Evolutionary conservation across 2,329 filamentous ascomycete species (phyloP), one percentile per base, ranked within the genome.

Genomic region (Madurella mycetomatis): DNA sequence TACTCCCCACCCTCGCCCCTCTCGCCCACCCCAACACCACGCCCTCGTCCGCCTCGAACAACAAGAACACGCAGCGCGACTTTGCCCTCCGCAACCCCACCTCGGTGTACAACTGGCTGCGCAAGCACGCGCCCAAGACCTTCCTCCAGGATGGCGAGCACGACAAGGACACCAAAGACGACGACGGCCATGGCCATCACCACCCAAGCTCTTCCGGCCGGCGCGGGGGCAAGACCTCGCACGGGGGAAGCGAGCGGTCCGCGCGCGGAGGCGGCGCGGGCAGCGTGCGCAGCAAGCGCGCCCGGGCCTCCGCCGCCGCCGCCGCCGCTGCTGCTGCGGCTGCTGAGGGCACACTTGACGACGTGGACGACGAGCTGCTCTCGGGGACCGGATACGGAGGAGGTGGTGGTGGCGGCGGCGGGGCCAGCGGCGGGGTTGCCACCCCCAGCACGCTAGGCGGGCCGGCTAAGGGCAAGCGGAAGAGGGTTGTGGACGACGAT

Each of bases 21-120:
- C 42, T 60, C 12, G 65, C 75, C 59, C 70, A 71, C 62, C 65
- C 70, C 65, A 75, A 71, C 63, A 72, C 65, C 8, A n/a, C 48
- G 60, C 69, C 68, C 58, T 62, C 66, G 4, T 25, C 48, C 61
- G 69, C 68, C 58, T 62, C 66, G 53, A 73, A 70, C 41, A 67
- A 70, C 41, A 67, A 76, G 54, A 59, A 66, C 46, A 54, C 64
- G 16, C 71, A 73, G 58, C 55, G 80, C 75, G 70, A 78, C 72
- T 67, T 79, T 47, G 77, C 79, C 30, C 71, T 90, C 19, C 82
- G 82, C 49, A 97, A 97, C 68, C 91, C 92, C 0, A 88, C 90
- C 41, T 95, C 89, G 55, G 92, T 96, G 2, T 95, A 95, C 74
- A 96, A 95, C 70, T 99, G 94, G 94, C 81, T 99, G 12, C 83